Evolutionary conservation across 1,284 basidiomycete species (phyloP).

Genomic region (Boletellus deceptivus): DNA sequence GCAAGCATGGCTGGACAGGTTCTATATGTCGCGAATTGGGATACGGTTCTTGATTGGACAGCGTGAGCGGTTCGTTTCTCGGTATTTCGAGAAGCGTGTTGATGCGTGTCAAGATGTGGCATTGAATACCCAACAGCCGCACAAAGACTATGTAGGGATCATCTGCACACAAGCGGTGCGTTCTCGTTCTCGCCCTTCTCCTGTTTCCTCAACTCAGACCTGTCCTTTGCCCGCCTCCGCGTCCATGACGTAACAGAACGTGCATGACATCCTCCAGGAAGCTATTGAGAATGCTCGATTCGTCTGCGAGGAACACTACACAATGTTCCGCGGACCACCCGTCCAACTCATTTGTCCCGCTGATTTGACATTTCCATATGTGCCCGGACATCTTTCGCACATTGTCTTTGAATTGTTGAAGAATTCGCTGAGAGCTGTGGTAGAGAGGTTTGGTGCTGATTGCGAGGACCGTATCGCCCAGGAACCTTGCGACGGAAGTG

Average conservation of each 20-base stretch:
- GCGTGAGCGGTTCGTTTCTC: slow-evolving; percentile 49
- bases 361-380: slow-evolving; percentile 90
- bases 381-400: slow-evolving; percentile 94
- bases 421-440: slow-evolving; percentile 95
- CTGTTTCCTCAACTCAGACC: slow-evolving; percentile 7
- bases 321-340: slow-evolving; percentile 93
- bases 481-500: slow-evolving; percentile 6
- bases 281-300: slow-evolving; percentile 98
- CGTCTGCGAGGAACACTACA: slow-evolving; percentile 97
- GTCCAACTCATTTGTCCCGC: slow-evolving; percentile 95
- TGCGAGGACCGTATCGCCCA: slow-evolving; percentile 55
- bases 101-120: slow-evolving; percentile 68
- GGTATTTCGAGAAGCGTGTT: neutral
- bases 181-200: slow-evolving; percentile 14
- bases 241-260: slow-evolving; percentile 53
- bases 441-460: slow-evolving; percentile 88
- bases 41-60: slow-evolving; percentile 95
- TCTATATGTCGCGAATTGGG: slow-evolving; percentile 97
- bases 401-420: slow-evolving; percentile 99
- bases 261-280: slow-evolving; percentile 96
- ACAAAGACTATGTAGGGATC: slow-evolving; percentile 94
- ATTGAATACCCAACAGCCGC: slow-evolving; percentile 84
- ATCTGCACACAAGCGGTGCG: slow-evolving; percentile 92
- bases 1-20: slow-evolving; percentile 94
- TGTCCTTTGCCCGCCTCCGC: neutral